Conservation (phyloP, 2,329 filamentous ascomycete species). For the Phialophora chinensis region DNA sequence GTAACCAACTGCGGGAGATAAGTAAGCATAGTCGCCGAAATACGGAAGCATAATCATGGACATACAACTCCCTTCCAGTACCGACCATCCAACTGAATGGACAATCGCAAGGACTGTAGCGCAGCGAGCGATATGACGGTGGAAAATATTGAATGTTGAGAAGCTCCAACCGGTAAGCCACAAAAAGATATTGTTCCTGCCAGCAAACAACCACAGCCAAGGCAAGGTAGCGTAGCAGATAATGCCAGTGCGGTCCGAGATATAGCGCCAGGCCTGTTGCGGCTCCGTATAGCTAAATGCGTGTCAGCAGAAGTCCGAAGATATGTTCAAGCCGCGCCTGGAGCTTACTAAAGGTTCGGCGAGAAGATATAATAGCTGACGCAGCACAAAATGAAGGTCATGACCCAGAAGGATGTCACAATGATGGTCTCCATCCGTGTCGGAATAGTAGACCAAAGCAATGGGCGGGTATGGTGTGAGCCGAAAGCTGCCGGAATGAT, state of each 20-base stretch:
- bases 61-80: conserved; percentile 38
- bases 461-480: conserved; percentile 49
- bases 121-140: conserved; percentile 69
- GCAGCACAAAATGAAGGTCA: conserved; percentile 53
- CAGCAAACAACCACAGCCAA: conserved; percentile 69
- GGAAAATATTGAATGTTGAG: conserved; percentile 69
- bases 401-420: conserved; percentile 44
- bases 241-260: conserved; percentile 68
- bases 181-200: conserved; percentile 69
- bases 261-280: conserved; percentile 59
- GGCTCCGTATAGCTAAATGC: conserved; percentile 20
- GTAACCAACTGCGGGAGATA: conserved; percentile 10
- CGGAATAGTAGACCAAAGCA: conserved; percentile 55
- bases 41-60: not conserved
- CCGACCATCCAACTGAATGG: conserved; percentile 66
- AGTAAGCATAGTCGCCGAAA: conserved; percentile 10
- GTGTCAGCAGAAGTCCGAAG: conserved; percentile 4
- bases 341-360: conserved; percentile 57
- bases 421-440: conserved; percentile 56
- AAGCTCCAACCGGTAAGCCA: conserved; percentile 74
- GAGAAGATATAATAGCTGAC: conserved; percentile 54
- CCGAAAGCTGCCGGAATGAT: conserved; percentile 53
- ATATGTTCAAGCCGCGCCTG: no score
- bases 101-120: conserved; percentile 66
- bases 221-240: conserved; percentile 69